phyloP scores from a whole-genome alignment of 2,329 filamentous ascomycete genomes.

The Calonectria honghensis region DNA sequence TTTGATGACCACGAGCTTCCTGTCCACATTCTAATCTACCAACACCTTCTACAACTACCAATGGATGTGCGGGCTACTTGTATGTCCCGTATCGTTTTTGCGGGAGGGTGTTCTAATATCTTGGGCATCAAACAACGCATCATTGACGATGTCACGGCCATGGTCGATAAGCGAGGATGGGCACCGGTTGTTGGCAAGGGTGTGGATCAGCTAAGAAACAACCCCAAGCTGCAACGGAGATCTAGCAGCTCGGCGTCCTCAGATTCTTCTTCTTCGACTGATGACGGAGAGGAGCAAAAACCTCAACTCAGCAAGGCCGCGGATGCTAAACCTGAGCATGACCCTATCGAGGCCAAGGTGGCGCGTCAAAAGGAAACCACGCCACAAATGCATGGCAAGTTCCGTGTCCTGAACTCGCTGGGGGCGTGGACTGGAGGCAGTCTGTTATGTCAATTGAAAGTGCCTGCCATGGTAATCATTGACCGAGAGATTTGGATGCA shows the following conservation, averaged over 20 bases:
- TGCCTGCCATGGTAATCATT: constrained; percentile 81
- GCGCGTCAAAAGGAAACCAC: constrained; percentile 59
- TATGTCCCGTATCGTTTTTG: constrained; percentile 92
- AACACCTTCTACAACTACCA: constrained; percentile 83
- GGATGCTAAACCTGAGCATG: constrained; percentile 53
- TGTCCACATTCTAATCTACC: constrained; percentile 85
- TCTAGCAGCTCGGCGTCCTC: constrained; percentile 48
- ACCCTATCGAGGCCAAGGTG: constrained; percentile 62
- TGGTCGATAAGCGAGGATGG: constrained; percentile 85
- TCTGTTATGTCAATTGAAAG: constrained; percentile 79
- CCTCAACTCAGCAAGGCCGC: constrained; percentile 49
- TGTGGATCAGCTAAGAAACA: constrained; percentile 72
- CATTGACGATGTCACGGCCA: constrained; percentile 81
- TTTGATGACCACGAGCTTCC: constrained; percentile 93
- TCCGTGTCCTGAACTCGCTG: constrained; percentile 81
- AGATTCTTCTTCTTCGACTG: constrained; percentile 49
- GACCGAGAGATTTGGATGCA: constrained; percentile 83
- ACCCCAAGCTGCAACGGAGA: constrained; percentile 64
- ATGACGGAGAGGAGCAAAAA: constrained; percentile 49
- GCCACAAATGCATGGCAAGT: constrained; percentile 71
- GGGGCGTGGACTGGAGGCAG: constrained; percentile 86
- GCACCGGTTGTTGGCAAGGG: constrained; percentile 83
- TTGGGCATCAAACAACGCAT: constrained; percentile 87
- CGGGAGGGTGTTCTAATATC: constrained; percentile 86
- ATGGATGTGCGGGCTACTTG: constrained; percentile 89